Evolutionary conservation across 73 alveolate species (phyloP).

Genomic region (Halteria grandinella): DNA sequence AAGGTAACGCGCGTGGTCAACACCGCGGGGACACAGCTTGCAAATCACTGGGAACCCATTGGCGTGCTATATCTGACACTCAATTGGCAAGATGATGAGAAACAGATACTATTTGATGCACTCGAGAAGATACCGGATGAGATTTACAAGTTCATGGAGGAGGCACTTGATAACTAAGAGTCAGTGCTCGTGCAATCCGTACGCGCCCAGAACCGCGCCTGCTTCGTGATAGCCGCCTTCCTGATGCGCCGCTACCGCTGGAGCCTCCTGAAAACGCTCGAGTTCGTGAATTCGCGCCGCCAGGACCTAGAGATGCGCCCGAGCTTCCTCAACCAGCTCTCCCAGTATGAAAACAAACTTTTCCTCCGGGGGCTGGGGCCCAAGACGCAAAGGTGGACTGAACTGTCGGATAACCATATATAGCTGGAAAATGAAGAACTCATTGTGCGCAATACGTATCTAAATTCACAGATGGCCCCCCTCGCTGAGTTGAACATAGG

Average conservation of each 20-base stretch:
- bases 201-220: slow-evolving; percentile 88
- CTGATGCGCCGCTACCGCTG: slow-evolving; percentile 90
- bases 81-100: slow-evolving; percentile 81
- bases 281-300: slow-evolving; percentile 78
- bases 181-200: slow-evolving; percentile 88
- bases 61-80: slow-evolving; percentile 81
- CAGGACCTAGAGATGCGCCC: slow-evolving; percentile 89
- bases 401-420: slow-evolving; percentile 56
- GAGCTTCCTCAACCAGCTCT: slow-evolving; percentile 71
- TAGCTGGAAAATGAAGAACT: slow-evolving; percentile 75
- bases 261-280: slow-evolving; percentile 82
- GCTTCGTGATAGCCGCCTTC: slow-evolving; percentile 87
- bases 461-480: slow-evolving; percentile 71
- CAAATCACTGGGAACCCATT: slow-evolving; percentile 86
- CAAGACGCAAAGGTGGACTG: slow-evolving; percentile 72
- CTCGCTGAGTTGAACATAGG: slow-evolving; percentile 63
- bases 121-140: slow-evolving; percentile 84
- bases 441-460: slow-evolving; percentile 67
- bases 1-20: slow-evolving; percentile 91
- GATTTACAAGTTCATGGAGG: slow-evolving; percentile 88
- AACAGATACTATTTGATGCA: slow-evolving; percentile 82
- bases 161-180: slow-evolving; percentile 88
- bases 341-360: slow-evolving; percentile 69
- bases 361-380: slow-evolving; percentile 70
- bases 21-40: slow-evolving; percentile 79